Base-by-base conservation (phyloP, 148 eudicot species). In the Spergularia bocconei region DNA sequence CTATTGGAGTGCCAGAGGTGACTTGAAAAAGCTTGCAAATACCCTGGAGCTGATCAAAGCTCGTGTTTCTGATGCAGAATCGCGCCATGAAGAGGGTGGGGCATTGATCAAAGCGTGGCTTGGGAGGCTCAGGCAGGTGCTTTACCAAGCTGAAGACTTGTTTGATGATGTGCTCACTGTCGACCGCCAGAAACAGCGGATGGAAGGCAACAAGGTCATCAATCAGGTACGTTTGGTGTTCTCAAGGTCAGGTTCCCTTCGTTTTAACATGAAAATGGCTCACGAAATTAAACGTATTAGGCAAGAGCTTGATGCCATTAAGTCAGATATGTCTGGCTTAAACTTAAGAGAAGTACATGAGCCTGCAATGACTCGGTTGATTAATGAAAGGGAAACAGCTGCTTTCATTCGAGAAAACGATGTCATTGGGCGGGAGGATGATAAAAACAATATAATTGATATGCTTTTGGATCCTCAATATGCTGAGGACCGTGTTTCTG, bases 291-390 rank as follows among this genome's bases (percentile, higher is more conserved):
- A 57, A 72, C 67, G 57, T 16, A 75, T 75, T 67, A 21, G 65
- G 21, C 20, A 23, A 23, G 66, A 67, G 15, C 56, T 75, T 1
- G 72, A 75, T 39, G 29, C 7, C 7, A 67, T 75, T 25, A 57
- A 44, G 79, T 76, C 73, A 11, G 58, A 69, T 16, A 76, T 76
- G 73, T 56, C 44, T 58, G 29, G 48, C 13, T 25, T 59, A 13
- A 59, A 59, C 51, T 54, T 68, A 55, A 33, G 11, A 2, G 67
- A 9, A 47, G 7, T 11, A 4, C 36, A 29, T 29, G 36, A 29
- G 36, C 36, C 36, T 1, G 36, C 36, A 29, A 20, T 17, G 4
- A 14, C 11, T 6, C 51, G 39, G 29, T 25, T 76, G 48, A 13
- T 68, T 25, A 6, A 1, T 10, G 38, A n/a, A 23, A 58, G 79